phyloP scores from a whole-genome alignment of 2,329 filamentous ascomycete genomes.

The Acarospora socialis region DNA sequence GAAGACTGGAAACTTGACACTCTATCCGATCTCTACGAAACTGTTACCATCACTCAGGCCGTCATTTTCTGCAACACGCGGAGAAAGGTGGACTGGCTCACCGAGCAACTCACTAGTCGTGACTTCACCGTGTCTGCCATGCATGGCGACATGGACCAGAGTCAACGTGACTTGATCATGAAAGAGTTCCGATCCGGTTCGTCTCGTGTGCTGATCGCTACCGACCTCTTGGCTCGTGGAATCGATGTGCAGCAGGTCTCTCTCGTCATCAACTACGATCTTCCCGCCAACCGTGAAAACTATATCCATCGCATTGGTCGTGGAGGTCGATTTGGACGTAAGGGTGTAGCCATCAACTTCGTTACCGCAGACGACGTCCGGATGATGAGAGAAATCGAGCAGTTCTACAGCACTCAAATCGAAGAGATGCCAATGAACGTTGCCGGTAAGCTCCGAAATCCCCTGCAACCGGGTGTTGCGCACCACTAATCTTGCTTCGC shows the following conservation, averaged over 20 bases:
- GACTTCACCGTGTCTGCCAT: constrained; percentile 99
- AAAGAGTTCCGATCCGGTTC: constrained; percentile 99
- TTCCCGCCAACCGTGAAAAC: constrained; percentile 98
- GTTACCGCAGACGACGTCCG: constrained; percentile 97
- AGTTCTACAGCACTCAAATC: constrained; percentile 99
- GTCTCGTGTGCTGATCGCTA: constrained; percentile 96
- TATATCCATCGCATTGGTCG: constrained; percentile 99
- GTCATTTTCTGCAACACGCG: constrained; percentile 99
- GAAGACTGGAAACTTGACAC: constrained; percentile 99
- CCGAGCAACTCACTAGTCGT: constrained; percentile 94
- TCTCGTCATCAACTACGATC: constrained; percentile 99
- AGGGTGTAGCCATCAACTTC: constrained; percentile 99
- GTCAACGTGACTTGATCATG: constrained; percentile 98
- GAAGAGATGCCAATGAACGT: constrained; percentile 99
- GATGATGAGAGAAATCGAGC: constrained; percentile 99
- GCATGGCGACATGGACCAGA: constrained; percentile 99
- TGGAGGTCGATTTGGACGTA: constrained; percentile 98
- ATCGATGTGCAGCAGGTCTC: constrained; percentile 99
- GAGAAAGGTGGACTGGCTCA: constrained; percentile 99
- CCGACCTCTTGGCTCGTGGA: constrained; percentile 94
- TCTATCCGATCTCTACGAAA: constrained; percentile 97
- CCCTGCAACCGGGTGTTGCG: background rate
- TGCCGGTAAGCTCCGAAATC: constrained; percentile 43
- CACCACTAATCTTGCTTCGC: background rate
- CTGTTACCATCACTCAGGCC: constrained; percentile 96